Base-by-base conservation (phyloP, 805 yeast species). In the Ogataea parapolymorpha region DNA sequence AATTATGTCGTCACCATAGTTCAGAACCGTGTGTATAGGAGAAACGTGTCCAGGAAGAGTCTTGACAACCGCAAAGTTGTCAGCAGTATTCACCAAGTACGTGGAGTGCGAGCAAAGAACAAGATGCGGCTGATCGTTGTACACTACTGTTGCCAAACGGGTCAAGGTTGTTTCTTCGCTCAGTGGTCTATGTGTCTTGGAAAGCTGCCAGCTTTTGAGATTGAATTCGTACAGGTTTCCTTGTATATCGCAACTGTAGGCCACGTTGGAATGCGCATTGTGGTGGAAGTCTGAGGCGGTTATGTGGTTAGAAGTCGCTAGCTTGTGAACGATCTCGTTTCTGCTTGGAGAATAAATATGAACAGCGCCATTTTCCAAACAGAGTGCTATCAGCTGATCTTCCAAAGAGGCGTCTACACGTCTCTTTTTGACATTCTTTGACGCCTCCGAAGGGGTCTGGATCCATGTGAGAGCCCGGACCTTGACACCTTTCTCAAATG, bases 21-120 rank as follows among this genome's bases (percentile, higher is more conserved):
- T 63, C 26, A 72, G 42, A 9, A 82, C 62, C 10, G 77, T 62
- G 51, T 69, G 71, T 29, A 87, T 73, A 4, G 88, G 82, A 14
- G 85, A 74, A 23, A 85, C 77, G 57, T 87, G 95, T 20, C 91
- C 95, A 2, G 95, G 88, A 56, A 77, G 79, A 2, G 80, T 71
- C 50, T 67, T 69, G 13, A 72, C 61, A 2, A 78, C 62, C 38
- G 64, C 62, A 29, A 55, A 58, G 45, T 68, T 22, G 46, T 56
- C 41, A 5, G 62, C 51, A 9, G 67, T 55, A 52, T 79, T 77
- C 17, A 80, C 61, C 41, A 85, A 59, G 47, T 72, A 73, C 4
- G 85, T 71, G 27, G 81, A 72, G 50, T 86, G 86, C 2, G 91
- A 80, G 2, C 85, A 88, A 11, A 79, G 64, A 42, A 84, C 68